A percentile compares a stretch with the other conserved stretches of the same genome.
Evolutionary conservation across 2,329 filamentous ascomycete species (phyloP).

Genomic region (Domatiomyces globalis): DNA sequence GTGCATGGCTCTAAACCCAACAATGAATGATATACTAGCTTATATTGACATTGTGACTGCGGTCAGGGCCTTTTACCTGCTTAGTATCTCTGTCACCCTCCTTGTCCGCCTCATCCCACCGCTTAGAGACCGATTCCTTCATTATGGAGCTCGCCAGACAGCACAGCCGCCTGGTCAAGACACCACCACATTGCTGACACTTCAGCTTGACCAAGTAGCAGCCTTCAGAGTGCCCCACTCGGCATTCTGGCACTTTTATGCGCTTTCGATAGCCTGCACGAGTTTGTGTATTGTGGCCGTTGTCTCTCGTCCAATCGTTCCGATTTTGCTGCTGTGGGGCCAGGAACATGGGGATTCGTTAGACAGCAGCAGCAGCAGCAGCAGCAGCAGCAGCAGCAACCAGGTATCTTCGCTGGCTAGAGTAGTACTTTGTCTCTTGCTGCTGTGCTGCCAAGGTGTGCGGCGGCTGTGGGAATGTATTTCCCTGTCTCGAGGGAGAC

Average conservation of each 20-base stretch:
- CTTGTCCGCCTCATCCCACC: slow-evolving; percentile 37
- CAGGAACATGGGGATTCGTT: neutral
- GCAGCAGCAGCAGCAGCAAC: slow-evolving; percentile 35
- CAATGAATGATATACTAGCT: neutral
- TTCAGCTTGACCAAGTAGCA: neutral
- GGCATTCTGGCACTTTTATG: neutral
- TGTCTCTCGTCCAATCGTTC: slow-evolving; percentile 36
- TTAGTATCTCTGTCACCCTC: slow-evolving; percentile 29
- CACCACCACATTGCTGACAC: neutral
- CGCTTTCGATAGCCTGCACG: slow-evolving; percentile 23
- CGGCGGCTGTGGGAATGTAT: slow-evolving; percentile 66
- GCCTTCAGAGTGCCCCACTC: neutral
- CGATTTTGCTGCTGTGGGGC: slow-evolving; percentile 33
- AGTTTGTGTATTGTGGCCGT: slow-evolving; percentile 40
- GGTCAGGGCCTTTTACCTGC: slow-evolving; percentile 16
- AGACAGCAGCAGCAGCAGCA: too few species aligned
- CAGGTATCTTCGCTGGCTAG: neutral
- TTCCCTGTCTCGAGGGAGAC: slow-evolving; percentile 40
- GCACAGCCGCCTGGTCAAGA: slow-evolving; percentile 53
- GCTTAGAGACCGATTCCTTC: slow-evolving; percentile 42
- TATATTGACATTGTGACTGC: slow-evolving; percentile 9
- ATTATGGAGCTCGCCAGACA: slow-evolving; percentile 45
- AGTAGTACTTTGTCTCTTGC: slow-evolving; percentile 43
- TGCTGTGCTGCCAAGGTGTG: slow-evolving; percentile 62
- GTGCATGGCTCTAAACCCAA: neutral